Evolutionary conservation across 2,329 filamentous ascomycete species (phyloP), one percentile per base, ranked within the genome.

Genomic region (Leptographium wingfieldii): DNA sequence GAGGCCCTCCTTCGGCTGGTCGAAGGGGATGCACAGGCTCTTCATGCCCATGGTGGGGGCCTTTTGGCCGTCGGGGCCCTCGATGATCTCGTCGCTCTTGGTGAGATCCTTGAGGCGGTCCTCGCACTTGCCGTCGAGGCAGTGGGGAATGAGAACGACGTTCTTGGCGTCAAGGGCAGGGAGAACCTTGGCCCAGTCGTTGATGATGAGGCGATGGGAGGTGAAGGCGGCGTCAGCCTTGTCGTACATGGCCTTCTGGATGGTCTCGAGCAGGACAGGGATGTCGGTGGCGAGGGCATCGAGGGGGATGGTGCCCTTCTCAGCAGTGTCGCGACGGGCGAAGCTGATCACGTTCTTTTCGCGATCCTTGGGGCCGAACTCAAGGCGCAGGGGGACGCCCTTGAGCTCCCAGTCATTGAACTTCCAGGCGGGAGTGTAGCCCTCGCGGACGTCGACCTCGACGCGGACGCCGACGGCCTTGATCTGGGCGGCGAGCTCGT

Each of bases 361-460:
- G 14, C 87, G 86, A 70, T 97, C 94, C 75, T 95, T 95, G 68
- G 94, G 92, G 6, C 95, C 95, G 69, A 96, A 96, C 73, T 99
- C 94, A 61, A 99, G 81, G 62, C 94, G 88, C 46, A 99, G 82
- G 55, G 95, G 94, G 51, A 97, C 88, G 71, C 95, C 94, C 76
- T 92, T 95, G 67, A 97, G 81, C 73, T 99, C 95, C 90, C 91
- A 96, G 75, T 99, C 92, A 75, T 95, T 95, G 80, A 99, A 99
- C 75, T 99, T 99, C 86, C 88, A 97, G 65, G 90, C 91, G 48
- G 94, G 92, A 62, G 91, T 84, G 84, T 97, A 96, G 65, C 88
- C 88, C 57, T 97, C 92, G 62, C 95, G 86, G 71, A 84, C 81
- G 71, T 99, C 94, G 57, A 86, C 83, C 65, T 95, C 87, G 61